These are phyloP conservation scores for Sporothrix brunneoviolacea DNA, from an alignment of 2,329 filamentous ascomycete species.

Conservation along the genomic window DNA sequence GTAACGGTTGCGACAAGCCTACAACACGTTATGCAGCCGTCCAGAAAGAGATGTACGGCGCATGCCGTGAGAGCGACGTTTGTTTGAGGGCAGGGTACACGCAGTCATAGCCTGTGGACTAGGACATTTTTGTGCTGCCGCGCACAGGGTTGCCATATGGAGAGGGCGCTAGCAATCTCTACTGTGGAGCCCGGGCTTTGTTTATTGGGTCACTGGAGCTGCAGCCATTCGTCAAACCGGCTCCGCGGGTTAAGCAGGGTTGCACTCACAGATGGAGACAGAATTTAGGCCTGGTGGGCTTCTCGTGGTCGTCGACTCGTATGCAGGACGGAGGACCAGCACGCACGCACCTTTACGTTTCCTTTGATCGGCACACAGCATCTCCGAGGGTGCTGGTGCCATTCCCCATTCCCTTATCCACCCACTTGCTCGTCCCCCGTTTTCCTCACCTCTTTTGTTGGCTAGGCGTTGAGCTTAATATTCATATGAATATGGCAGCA, in stretches of 20 bases:
- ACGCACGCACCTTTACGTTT: no score
- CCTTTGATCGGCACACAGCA: not conserved
- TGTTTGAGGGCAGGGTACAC: not conserved
- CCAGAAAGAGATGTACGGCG: slow-evolving; percentile 15
- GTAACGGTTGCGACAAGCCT: not conserved
- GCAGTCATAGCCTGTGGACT: not conserved
- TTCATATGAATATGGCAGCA: no score
- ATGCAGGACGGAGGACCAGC: no score
- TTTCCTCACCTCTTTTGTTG: not conserved
- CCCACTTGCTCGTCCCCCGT: no score
- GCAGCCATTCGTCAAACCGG: slow-evolving; percentile 17
- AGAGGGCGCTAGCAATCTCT: not conserved
- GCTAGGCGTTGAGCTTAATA: not conserved
- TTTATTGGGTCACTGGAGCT: slow-evolving; percentile 5
- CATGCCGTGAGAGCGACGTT: slow-evolving; percentile 2
- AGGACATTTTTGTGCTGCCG: not conserved
- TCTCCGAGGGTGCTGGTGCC: not conserved
- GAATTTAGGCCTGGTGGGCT: not conserved
- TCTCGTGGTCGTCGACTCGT: no score
- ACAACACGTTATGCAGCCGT: slow-evolving; percentile 16
- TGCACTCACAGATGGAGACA: slow-evolving; percentile 6
- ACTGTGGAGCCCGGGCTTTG: slow-evolving; percentile 1
- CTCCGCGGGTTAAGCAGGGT: slow-evolving; percentile 13
- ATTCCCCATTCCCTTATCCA: not conserved
- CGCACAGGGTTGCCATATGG: slow-evolving; percentile 1